These are phyloP conservation scores for Dalbergia cochinchinensis DNA, from an alignment of 306 rosid genomes.

Conservation along the genomic window DNA sequence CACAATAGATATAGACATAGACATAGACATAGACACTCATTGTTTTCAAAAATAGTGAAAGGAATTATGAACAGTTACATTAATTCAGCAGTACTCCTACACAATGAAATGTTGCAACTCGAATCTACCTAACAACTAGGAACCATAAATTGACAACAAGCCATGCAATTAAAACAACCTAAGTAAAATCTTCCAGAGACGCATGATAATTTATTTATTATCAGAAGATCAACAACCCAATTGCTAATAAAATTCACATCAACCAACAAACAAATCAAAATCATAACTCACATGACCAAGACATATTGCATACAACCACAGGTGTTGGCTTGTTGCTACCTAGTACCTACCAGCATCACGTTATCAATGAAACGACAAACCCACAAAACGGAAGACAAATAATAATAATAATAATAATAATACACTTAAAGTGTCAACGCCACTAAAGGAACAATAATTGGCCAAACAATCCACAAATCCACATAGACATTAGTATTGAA, in stretches of 20 bases:
- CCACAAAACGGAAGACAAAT: conserved; percentile 12
- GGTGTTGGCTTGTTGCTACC: not conserved
- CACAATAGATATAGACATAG: not conserved
- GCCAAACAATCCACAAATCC: not conserved
- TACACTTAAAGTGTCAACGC: not conserved
- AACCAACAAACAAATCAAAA: not conserved
- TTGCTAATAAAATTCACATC: not conserved
- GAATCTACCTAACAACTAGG: not conserved
- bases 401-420: not conserved
- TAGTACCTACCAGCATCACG: not conserved
- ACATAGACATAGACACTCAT: not conserved
- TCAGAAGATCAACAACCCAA: not conserved
- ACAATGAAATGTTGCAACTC: not conserved
- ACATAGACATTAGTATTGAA: not conserved
- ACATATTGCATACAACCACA: not conserved
- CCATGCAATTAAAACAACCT: not conserved
- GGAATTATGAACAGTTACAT: not conserved
- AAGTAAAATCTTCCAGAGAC: not conserved
- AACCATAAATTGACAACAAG: not conserved
- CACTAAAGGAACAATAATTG: not conserved
- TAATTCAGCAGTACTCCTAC: conserved; percentile 4
- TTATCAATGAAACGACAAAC: conserved; percentile 27
- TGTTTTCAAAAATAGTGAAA: not conserved
- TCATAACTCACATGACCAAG: not conserved
- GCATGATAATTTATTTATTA: not conserved